Evolutionary conservation across 192 early-diverging fungal species (phyloP), one percentile per base, ranked within the genome.

Genomic region (Podila minutissima): DNA sequence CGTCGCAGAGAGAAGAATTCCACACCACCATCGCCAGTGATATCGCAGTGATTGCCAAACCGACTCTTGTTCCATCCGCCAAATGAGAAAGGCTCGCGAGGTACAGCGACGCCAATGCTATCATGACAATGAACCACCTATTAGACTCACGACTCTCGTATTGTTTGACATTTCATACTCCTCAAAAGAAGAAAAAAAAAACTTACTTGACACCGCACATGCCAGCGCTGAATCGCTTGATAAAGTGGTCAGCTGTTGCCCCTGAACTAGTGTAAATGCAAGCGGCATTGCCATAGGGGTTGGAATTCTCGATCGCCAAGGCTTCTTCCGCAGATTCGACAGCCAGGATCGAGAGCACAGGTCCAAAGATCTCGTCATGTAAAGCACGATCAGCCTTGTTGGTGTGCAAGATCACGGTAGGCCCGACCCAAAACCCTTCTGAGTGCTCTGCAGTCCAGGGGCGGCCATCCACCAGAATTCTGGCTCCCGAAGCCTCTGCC

Each of bases 351-450:
- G 89, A 90, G 61, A 95, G 74, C 9, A 93, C 92, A 0, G 94
- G 94, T 10, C 94, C 94, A 87, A 95, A 95, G 64, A 95, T 94
- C 86, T 95, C 94, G 59, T 90, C 87, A 59, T 90, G 87, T 72
- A 94, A 83, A 31, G 93, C 93, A 12, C 70, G 51, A 64, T 94
- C 93, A 33, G 69, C 65, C 35, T 86, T 72, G 51, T 83, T 83
- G 9, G 72, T 83, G 69, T 94, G 94, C 49, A 78, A 62, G 41
- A 95, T 76, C 8, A 95, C 83, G 0, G 93, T 91, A 1, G 94
- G 93, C 6, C 93, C 94, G 13, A 93, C 73, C 91, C 92, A 95
- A 82, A 84, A 93, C 1, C 94, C 94, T 33, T 83, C 69, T 15
- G 72, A 61, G 12, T 71, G 60, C 2, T 72, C 59, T 63, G 73